A percentile compares a stretch with the other conserved stretches of the same genome.
These are phyloP conservation scores for Plectosphaerella plurivora DNA, from an alignment of 2,329 filamentous ascomycete genomes.

Conservation along the genomic window DNA sequence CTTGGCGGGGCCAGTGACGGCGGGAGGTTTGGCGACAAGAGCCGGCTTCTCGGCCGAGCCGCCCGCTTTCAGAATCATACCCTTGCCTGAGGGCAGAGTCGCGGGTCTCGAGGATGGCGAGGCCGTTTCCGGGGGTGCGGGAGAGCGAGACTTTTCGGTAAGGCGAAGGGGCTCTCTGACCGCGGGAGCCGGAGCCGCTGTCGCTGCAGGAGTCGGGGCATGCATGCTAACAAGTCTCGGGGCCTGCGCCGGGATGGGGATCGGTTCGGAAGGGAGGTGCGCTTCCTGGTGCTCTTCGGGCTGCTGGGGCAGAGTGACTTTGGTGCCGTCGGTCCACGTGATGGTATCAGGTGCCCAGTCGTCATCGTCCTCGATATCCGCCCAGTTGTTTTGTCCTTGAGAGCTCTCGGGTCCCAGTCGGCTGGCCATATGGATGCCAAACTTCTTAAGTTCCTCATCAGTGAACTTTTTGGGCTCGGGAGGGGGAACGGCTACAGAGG, in stretches of 20 bases:
- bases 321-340: slow-evolving; percentile 85
- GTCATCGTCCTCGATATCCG: slow-evolving; percentile 84
- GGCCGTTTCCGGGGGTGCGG: slow-evolving; percentile 22
- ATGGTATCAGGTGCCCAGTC: slow-evolving; percentile 83
- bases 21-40: slow-evolving; percentile 67
- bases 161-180: slow-evolving; percentile 39
- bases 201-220: slow-evolving; percentile 19
- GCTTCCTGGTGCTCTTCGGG: slow-evolving; percentile 41
- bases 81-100: slow-evolving; percentile 50
- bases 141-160: slow-evolving; percentile 22
- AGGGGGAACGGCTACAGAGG: slow-evolving; percentile 43
- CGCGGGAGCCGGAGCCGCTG: slow-evolving; percentile 19
- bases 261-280: slow-evolving; percentile 19
- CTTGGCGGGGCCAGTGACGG: slow-evolving; percentile 66
- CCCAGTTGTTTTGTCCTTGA: slow-evolving; percentile 78
- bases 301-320: slow-evolving; percentile 63
- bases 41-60: slow-evolving; percentile 62
- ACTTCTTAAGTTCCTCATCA: slow-evolving; percentile 82
- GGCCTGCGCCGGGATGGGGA: slow-evolving; percentile 24
- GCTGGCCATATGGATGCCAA: slow-evolving; percentile 79
- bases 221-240: slow-evolving; percentile 15
- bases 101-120: slow-evolving; percentile 39
- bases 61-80: slow-evolving; percentile 60
- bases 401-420: slow-evolving; percentile 71
- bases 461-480: slow-evolving; percentile 78